Evolutionary conservation across 31 red algal species (phyloP).

Genomic region (Odonthalia washingtoniensis): DNA sequence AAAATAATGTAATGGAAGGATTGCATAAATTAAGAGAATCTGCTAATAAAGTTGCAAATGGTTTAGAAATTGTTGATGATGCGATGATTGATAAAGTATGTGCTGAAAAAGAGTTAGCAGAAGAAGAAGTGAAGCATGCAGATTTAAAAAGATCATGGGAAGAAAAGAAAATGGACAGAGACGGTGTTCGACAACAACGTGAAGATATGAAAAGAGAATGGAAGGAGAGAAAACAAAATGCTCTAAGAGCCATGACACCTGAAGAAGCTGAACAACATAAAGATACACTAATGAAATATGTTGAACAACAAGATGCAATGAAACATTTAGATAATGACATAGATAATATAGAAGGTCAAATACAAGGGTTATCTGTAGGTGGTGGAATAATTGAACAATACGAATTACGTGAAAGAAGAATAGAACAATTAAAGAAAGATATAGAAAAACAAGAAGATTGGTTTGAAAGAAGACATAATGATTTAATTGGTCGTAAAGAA

Average conservation of each 20-base stretch:
- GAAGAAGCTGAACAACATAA: slow-evolving; percentile 31
- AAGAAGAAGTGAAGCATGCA: slow-evolving; percentile 40
- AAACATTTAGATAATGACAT: slow-evolving; percentile 45
- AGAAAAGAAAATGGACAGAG: slow-evolving; percentile 3
- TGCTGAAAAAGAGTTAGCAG: slow-evolving; percentile 37
- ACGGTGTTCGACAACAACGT: slow-evolving; percentile 9
- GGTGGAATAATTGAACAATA: slow-evolving; percentile 56
- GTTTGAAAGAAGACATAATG: slow-evolving; percentile 2
- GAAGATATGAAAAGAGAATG: slow-evolving; percentile 20
- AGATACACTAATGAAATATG: background rate
- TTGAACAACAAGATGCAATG: background rate
- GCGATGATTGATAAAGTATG: slow-evolving; percentile 34
- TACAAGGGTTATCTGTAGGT: slow-evolving; percentile 51
- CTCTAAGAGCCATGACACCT: slow-evolving; percentile 20
- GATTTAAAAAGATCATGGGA: slow-evolving; percentile 9
- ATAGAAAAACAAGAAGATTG: slow-evolving; percentile 41
- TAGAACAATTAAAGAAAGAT: slow-evolving; percentile 51
- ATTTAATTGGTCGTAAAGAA: slow-evolving; percentile 46
- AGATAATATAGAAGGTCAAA: slow-evolving; percentile 49
- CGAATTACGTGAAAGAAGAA: slow-evolving; percentile 73
- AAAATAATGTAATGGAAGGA: slow-evolving; percentile 23
- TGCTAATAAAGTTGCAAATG: background rate
- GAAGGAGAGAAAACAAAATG: slow-evolving; percentile 32
- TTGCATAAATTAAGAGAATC: background rate
- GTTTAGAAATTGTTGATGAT: slow-evolving; percentile 35